Conservation (phyloP, 805 yeast species). For the Debaryomyces prosopidis region DNA sequence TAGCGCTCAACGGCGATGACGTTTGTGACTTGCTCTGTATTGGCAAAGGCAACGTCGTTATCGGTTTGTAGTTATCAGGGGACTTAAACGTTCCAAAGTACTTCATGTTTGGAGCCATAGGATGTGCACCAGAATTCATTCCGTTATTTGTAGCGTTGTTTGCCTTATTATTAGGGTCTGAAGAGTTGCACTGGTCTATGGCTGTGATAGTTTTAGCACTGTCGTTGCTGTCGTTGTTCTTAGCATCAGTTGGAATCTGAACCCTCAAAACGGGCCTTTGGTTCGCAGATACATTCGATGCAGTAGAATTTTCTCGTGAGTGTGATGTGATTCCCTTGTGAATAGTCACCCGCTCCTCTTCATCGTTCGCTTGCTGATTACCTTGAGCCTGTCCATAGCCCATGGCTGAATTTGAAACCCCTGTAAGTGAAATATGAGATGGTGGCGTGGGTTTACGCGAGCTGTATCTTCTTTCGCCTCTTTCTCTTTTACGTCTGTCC, state of each 20-base stretch:
- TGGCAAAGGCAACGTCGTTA: constrained; percentile 35
- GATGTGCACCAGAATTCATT: constrained; percentile 1
- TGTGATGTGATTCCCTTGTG: neutral
- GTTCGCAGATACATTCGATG: neutral
- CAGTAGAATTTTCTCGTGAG: neutral
- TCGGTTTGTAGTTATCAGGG: constrained; percentile 32
- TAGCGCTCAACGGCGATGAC: constrained; percentile 38
- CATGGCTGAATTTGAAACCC: constrained; percentile 17
- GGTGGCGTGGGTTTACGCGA: constrained; percentile 8
- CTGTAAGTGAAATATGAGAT: constrained; percentile 17
- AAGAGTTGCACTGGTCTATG: constrained; percentile 16
- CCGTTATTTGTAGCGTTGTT: neutral
- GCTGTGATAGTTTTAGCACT: constrained; percentile 50
- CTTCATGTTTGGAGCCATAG: constrained; percentile 9
- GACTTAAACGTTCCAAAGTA: constrained; percentile 26
- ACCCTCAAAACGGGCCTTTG: constrained; percentile 62
- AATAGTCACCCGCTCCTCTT: constrained; percentile 11
- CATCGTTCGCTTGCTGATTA: constrained; percentile 12
- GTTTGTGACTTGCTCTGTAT: constrained; percentile 39
- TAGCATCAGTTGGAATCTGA: constrained; percentile 58
- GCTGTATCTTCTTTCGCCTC: neutral
- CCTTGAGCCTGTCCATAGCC: constrained; percentile 4
- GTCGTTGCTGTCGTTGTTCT: constrained; percentile 29
- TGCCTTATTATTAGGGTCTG: constrained; percentile 2
- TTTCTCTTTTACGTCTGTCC: neutral